A percentile compares a stretch with the other conserved stretches of the same genome.
phyloP scores from a whole-genome alignment of 2,329 filamentous ascomycete species.

The Sporothrix sp. region DNA sequence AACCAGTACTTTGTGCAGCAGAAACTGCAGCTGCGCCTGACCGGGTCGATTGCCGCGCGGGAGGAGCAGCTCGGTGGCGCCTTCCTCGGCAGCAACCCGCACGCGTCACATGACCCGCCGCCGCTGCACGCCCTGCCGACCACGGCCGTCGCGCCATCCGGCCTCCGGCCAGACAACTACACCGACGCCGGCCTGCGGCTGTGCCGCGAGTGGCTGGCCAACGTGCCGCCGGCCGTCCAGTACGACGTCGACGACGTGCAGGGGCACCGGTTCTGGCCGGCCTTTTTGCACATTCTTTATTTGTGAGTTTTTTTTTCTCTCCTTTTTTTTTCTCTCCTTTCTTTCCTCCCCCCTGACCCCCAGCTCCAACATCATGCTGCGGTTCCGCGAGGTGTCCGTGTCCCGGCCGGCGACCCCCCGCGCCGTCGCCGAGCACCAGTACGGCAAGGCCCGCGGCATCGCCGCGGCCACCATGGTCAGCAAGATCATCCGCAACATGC shows the following conservation, averaged over 20 bases:
- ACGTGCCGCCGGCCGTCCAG: slow-evolving; percentile 2
- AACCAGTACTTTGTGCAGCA: slow-evolving; percentile 11
- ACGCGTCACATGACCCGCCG: too few relatives aligned
- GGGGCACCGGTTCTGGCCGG: slow-evolving; percentile 12
- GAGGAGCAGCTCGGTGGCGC: slow-evolving; percentile 3
- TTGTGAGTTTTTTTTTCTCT: background rate
- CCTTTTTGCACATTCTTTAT: slow-evolving; percentile 11
- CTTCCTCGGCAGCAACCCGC: too few relatives aligned
- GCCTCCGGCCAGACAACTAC: slow-evolving; percentile 1
- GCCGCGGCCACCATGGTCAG: slow-evolving; percentile 15
- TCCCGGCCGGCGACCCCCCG: slow-evolving; percentile 5
- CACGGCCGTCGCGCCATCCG: background rate
- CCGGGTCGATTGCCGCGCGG: slow-evolving; percentile 1
- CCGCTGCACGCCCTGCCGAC: too few relatives aligned
- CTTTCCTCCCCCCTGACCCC: background rate
- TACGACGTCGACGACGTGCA: slow-evolving; percentile 12
- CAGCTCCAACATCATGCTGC: slow-evolving; percentile 16
- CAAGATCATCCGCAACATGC: slow-evolving; percentile 15
- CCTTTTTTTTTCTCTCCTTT: background rate
- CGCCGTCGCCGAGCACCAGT: slow-evolving; percentile 5
- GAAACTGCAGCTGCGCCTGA: slow-evolving; percentile 6
- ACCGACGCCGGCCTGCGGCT: slow-evolving; percentile 7
- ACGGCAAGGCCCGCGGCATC: slow-evolving; percentile 12
- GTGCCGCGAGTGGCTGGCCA: slow-evolving; percentile 1
- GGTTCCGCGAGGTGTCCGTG: slow-evolving; percentile 15